Percentiles rank a stretch among this genome's conserved stretches.
phyloP scores from a whole-genome alignment of 805 yeast species.

The Myxozyma nipponensis region DNA sequence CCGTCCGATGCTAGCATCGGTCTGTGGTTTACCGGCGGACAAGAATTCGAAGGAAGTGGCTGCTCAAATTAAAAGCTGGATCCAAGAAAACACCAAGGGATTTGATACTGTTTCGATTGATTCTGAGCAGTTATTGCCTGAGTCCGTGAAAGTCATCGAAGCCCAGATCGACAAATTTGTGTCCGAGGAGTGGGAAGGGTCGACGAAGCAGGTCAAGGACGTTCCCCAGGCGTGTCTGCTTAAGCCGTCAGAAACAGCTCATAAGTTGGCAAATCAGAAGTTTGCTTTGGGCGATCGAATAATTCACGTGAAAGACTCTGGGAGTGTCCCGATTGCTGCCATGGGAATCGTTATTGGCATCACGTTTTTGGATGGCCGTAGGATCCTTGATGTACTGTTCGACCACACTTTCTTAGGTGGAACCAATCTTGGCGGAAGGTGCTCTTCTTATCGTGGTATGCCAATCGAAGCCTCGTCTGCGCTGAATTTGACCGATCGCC shows the following conservation, averaged over 20 bases:
- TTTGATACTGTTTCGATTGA: constrained; percentile 67
- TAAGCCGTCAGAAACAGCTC: constrained; percentile 68
- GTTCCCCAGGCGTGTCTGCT: constrained; percentile 83
- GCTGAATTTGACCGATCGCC: constrained; percentile 69
- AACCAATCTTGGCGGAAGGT: constrained; percentile 70
- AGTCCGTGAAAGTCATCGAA: constrained; percentile 67
- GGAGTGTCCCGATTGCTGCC: constrained; percentile 81
- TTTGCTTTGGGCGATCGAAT: constrained; percentile 89
- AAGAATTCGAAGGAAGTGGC: constrained; percentile 27
- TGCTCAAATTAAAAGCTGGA: constrained; percentile 39
- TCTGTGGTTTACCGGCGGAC: background rate
- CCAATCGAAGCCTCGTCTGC: constrained; percentile 77
- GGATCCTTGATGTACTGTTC: constrained; percentile 65
- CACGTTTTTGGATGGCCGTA: constrained; percentile 11
- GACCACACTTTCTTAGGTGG: constrained; percentile 83
- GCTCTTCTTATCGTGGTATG: constrained; percentile 75
- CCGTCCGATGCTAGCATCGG: constrained; percentile 23
- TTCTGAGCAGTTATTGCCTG: constrained; percentile 69
- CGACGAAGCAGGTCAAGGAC: constrained; percentile 56
- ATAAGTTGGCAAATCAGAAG: constrained; percentile 65
- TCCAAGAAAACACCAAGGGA: constrained; percentile 38
- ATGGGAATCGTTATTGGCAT: constrained; percentile 80
- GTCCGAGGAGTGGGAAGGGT: constrained; percentile 31
- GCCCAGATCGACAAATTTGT: constrained; percentile 44
- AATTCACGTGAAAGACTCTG: constrained; percentile 75